phyloP scores from a whole-genome alignment of 2,329 filamentous ascomycete genomes.

The Coniella vitis region DNA sequence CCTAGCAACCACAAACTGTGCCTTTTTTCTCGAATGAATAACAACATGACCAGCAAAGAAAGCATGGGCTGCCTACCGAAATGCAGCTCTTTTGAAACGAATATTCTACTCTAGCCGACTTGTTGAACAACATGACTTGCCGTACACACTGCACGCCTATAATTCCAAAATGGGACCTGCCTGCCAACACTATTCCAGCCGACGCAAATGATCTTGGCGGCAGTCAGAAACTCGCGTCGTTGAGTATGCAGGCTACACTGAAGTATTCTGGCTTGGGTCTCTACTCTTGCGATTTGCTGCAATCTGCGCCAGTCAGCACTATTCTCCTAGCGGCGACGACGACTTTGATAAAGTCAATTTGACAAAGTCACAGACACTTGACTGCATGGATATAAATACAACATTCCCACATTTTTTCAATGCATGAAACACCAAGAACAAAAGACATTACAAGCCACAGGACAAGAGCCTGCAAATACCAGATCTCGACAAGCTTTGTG shows the following conservation, averaged over 20 bases:
- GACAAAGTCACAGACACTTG: too few species aligned
- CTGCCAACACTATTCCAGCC: background rate
- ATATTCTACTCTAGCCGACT: constrained; percentile 8
- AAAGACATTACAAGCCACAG: background rate
- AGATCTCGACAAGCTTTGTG: background rate
- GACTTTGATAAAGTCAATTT: too few species aligned
- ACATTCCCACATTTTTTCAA: too few species aligned
- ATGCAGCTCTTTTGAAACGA: constrained; percentile 5
- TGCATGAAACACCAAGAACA: too few species aligned
- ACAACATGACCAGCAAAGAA: constrained; percentile 14
- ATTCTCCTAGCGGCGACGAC: too few species aligned
- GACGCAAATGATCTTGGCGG: too few species aligned
- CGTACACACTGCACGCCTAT: constrained; percentile 9
- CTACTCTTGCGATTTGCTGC: too few species aligned
- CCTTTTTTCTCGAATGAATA: constrained; percentile 14
- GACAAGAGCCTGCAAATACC: background rate
- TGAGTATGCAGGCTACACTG: too few species aligned
- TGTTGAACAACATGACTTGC: constrained; percentile 14
- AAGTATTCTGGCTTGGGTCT: too few species aligned
- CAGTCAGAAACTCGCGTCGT: too few species aligned
- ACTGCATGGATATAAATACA: too few species aligned
- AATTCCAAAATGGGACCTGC: constrained; percentile 3
- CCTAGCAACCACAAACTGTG: constrained; percentile 17
- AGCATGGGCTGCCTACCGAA: background rate
- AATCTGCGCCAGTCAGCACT: too few species aligned